phyloP scores from a whole-genome alignment of 805 yeast genomes.

The Saturnispora bothae region DNA sequence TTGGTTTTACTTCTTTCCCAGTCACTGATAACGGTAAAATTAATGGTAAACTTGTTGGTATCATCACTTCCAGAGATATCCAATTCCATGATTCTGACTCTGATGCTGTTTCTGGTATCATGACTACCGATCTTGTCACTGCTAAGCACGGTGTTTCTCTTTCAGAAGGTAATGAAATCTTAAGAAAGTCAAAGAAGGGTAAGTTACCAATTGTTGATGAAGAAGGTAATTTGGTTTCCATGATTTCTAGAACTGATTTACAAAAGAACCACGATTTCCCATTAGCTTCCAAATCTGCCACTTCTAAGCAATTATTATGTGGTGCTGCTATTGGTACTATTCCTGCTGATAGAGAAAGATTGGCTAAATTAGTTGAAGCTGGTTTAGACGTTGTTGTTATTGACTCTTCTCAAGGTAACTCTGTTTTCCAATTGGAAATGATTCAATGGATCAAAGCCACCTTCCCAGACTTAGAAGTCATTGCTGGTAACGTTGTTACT shows the following conservation, averaged over 20 bases:
- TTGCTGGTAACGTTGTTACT: constrained; percentile 98
- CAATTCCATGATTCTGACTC: constrained; percentile 79
- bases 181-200: constrained; percentile 92
- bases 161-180: constrained; percentile 78
- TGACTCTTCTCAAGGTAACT: constrained; percentile 97
- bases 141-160: constrained; percentile 76
- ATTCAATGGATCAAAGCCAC: constrained; percentile 79
- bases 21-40: constrained; percentile 87
- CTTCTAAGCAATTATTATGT: constrained; percentile 91
- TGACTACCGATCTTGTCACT: constrained; percentile 84
- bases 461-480: constrained; percentile 71
- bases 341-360: constrained; percentile 78
- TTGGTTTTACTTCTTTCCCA: constrained; percentile 97
- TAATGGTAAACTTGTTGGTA: constrained; percentile 88
- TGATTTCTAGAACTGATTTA: constrained; percentile 91
- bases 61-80: constrained; percentile 92
- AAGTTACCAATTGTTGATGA: constrained; percentile 88
- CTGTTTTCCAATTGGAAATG: constrained; percentile 89
- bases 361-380: constrained; percentile 77
- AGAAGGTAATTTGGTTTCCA: constrained; percentile 65
- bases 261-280: constrained; percentile 94
- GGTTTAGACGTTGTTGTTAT: constrained; percentile 94
- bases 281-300: constrained; percentile 83
- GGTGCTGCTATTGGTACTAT: constrained; percentile 99
- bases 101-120: constrained; percentile 59